A percentile compares a stretch with the other conserved stretches of the same genome.
Conservation (phyloP, 441 rosid genomes). For the Bocquillonia castaneifolia region DNA sequence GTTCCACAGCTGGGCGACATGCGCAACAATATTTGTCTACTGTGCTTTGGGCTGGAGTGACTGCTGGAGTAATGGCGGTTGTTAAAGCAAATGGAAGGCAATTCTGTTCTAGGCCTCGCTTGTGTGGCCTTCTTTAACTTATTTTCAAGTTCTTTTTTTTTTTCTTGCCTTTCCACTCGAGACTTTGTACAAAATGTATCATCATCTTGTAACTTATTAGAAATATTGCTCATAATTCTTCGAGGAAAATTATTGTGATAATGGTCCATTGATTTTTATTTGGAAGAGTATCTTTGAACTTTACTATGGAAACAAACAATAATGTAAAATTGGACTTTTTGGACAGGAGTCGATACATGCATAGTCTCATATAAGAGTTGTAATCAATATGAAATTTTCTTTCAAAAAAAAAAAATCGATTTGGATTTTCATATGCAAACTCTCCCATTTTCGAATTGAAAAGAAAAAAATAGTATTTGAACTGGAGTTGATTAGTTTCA, state of each 20-base stretch:
- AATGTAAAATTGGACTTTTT: too few species aligned
- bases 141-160: neutral
- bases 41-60: constrained; percentile 75
- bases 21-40: constrained; percentile 65
- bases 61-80: constrained; percentile 79
- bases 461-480: too few species aligned
- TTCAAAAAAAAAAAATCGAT: too few species aligned
- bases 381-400: too few species aligned
- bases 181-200: constrained; percentile 6
- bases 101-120: constrained; percentile 84
- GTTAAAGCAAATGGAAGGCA: constrained; percentile 82
- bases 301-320: too few species aligned
- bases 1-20: constrained; percentile 55
- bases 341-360: too few species aligned
- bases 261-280: too few species aligned
- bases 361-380: too few species aligned
- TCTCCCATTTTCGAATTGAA: too few species aligned
- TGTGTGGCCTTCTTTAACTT: constrained; percentile 62
- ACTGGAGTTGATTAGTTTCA: too few species aligned
- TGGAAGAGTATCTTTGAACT: too few species aligned
- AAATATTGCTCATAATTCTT: constrained; percentile 3
- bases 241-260: neutral
- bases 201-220: neutral
- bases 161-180: neutral
- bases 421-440: too few species aligned